Evolutionary conservation across 2,329 filamentous ascomycete species (phyloP).

Genomic region (Fusarium euwallaceae): DNA sequence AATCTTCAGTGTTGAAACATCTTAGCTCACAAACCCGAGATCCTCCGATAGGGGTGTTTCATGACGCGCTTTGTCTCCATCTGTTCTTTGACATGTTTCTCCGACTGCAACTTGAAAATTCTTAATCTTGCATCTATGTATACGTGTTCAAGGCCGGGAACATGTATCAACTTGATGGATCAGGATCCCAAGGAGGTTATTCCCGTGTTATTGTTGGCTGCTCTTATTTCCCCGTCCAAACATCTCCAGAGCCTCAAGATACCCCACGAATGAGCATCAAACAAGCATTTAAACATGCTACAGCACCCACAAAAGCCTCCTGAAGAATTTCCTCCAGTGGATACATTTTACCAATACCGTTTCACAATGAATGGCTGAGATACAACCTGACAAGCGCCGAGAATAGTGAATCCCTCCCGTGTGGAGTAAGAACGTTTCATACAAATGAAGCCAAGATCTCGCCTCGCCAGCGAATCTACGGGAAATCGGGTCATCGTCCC

Average conservation of each 20-base stretch:
- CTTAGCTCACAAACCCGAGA: not conserved
- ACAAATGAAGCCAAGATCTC: not conserved
- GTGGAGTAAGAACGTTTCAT: not conserved
- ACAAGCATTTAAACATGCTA: not conserved
- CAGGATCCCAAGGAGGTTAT: not conserved
- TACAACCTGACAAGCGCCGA: not conserved
- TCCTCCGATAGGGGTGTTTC: not conserved
- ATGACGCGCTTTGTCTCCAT: not conserved
- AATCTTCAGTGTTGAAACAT: not conserved
- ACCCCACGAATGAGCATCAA: not conserved
- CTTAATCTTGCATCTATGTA: not conserved
- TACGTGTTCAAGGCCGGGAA: not conserved
- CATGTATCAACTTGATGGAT: not conserved
- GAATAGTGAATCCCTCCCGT: not conserved
- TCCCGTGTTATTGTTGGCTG: not conserved
- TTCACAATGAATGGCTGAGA: not conserved
- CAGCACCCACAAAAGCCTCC: not conserved
- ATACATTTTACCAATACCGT: not conserved
- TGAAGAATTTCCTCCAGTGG: not conserved
- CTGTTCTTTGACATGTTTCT: not conserved
- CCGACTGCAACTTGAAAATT: not conserved
- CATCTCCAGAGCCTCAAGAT: not conserved
- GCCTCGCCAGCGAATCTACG: not conserved
- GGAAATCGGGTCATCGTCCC: not conserved
- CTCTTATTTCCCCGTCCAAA: not conserved